Evolutionary conservation across 352 stramenopile species (phyloP).

Genomic region (Phytopythium kandeliae): DNA sequence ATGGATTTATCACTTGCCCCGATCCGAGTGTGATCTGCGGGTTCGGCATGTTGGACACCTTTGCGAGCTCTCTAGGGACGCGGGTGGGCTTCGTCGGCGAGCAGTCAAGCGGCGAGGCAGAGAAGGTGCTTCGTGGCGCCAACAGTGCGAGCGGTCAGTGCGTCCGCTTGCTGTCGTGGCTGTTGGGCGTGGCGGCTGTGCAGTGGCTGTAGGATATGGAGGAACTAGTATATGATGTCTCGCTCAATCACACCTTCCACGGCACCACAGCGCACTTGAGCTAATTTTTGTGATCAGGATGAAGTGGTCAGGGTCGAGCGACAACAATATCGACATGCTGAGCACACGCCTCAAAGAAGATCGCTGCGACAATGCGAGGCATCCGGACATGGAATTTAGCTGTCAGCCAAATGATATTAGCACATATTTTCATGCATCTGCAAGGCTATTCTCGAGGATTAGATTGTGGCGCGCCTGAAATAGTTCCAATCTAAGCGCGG

Average conservation of each 20-base stretch:
- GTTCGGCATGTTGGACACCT: neutral
- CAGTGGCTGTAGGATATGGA: neutral
- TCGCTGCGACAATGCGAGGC: no score
- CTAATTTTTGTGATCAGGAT: neutral
- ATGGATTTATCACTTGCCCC: conserved; percentile 48
- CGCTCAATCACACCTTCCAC: no score
- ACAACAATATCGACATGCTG: no score
- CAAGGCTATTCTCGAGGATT: neutral
- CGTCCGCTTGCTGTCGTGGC: neutral
- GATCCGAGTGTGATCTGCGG: conserved; percentile 57
- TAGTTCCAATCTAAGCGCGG: neutral
- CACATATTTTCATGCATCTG: neutral
- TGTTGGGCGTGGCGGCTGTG: neutral
- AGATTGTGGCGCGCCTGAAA: neutral
- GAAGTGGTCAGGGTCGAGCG: no score
- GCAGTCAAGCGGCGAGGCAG: neutral
- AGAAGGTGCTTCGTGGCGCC: neutral
- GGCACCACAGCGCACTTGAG: no score
- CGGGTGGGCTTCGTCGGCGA: neutral
- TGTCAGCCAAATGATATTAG: neutral
- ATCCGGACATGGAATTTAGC: neutral
- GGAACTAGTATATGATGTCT: neutral
- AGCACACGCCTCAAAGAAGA: no score
- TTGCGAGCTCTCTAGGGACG: neutral
- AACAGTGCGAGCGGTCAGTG: neutral